Evolutionary conservation across 805 yeast genomes (phyloP).

Genomic region (Saccharomycopsis malanga): DNA sequence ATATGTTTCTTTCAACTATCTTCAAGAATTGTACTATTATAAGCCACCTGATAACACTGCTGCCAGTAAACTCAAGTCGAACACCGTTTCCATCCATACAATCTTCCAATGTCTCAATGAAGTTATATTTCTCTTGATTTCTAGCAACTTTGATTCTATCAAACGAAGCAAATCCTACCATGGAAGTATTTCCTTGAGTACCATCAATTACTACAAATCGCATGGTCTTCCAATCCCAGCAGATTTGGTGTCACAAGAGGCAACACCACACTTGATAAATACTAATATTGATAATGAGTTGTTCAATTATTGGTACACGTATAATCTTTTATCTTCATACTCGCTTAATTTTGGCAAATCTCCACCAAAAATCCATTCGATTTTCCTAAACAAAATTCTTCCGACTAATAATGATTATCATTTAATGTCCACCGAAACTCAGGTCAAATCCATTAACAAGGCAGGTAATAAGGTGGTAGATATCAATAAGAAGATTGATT

Average conservation of each 20-base stretch:
- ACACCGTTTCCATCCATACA: conserved; percentile 37
- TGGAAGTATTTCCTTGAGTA: conserved; percentile 50
- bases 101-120: conserved; percentile 45
- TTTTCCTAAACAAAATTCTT: conserved; percentile 27
- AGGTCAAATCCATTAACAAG: conserved; percentile 19
- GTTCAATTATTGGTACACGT: conserved; percentile 41
- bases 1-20: conserved; percentile 36
- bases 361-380: conserved; percentile 34
- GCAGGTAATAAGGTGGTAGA: conserved; percentile 20
- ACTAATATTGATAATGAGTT: conserved; percentile 20
- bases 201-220: conserved; percentile 41
- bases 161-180: conserved; percentile 27
- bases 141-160: conserved; percentile 26
- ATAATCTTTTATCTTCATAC: conserved; percentile 39
- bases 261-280: conserved; percentile 14
- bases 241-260: conserved; percentile 24
- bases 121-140: conserved; percentile 36
- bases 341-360: conserved; percentile 33
- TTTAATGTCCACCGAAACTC: conserved; percentile 17
- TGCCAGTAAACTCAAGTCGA: neutral
- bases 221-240: conserved; percentile 45
- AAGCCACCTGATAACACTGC: neutral
- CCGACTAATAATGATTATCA: conserved; percentile 26
- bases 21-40: conserved; percentile 25
- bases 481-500: conserved; percentile 26